These are phyloP conservation scores for Castanospermum australe DNA, from an alignment of 306 rosid species.

Conservation along the genomic window DNA sequence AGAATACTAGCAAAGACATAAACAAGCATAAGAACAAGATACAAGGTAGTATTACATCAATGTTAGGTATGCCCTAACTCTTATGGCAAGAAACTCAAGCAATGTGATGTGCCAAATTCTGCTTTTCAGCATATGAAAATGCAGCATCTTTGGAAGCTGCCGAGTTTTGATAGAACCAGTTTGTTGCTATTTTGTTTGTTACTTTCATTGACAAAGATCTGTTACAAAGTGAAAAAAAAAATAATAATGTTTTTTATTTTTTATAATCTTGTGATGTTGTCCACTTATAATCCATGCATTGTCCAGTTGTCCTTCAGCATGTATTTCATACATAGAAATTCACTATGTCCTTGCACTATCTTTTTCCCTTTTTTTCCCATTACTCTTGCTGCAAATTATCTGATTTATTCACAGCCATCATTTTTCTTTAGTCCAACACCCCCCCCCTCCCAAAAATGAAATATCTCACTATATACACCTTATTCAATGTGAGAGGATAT, in stretches of 20 bases:
- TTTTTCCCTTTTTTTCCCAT: too few species aligned
- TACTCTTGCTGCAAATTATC: background rate
- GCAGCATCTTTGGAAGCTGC: background rate
- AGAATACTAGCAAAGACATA: background rate
- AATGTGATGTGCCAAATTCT: background rate
- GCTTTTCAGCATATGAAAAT: slow-evolving; percentile 17
- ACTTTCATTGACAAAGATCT: background rate
- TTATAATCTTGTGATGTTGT: background rate
- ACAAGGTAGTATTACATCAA: background rate
- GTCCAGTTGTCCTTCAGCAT: background rate
- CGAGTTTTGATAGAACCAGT: slow-evolving; percentile 3
- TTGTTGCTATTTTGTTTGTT: background rate
- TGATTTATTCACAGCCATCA: background rate
- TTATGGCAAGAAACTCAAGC: background rate
- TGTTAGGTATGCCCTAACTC: slow-evolving; percentile 6
- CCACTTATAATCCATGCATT: background rate
- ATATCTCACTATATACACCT: slow-evolving; percentile 12
- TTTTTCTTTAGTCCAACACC: slow-evolving; percentile 8
- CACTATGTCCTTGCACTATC: background rate
- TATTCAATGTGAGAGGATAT: background rate
- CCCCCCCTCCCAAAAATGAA: background rate
- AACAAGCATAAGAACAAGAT: too few species aligned
- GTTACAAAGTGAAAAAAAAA: background rate
- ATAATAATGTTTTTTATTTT: too few species aligned
- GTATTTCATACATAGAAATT: background rate